These are phyloP conservation scores for Cucurbita maxima DNA, from an alignment of 306 rosid species.

Conservation along the genomic window DNA sequence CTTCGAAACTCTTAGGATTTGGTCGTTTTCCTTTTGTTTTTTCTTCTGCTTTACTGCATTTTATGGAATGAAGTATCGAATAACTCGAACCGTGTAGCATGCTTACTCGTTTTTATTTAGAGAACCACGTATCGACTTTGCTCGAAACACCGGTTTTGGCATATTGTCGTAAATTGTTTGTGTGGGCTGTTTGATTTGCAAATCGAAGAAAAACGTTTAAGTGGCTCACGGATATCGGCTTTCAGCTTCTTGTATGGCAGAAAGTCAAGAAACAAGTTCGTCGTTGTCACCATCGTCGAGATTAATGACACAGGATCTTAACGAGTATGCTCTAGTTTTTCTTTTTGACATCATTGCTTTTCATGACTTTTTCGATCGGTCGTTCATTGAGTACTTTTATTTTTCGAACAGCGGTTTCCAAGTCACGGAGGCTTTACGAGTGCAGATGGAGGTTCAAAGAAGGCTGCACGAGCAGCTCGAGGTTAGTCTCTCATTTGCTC, in stretches of 20 bases:
- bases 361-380: neutral
- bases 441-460: constrained; percentile 53
- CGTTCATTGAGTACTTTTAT: neutral
- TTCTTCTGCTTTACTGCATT: neutral
- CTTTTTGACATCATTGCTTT: neutral
- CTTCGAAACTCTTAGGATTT: neutral
- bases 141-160: neutral
- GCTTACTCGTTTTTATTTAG: neutral
- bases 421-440: constrained; percentile 47
- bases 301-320: constrained; percentile 25
- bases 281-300: constrained; percentile 31
- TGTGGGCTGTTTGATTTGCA: neutral
- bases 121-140: neutral
- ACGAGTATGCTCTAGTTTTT: constrained; percentile 19
- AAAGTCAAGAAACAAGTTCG: constrained; percentile 44
- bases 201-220: neutral
- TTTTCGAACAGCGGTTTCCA: constrained; percentile 30
- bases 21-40: neutral
- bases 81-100: neutral
- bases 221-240: constrained; percentile 7
- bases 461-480: constrained; percentile 52
- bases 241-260: constrained; percentile 43
- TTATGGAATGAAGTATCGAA: neutral
- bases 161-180: neutral
- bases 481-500: constrained; percentile 18